phyloP scores from a whole-genome alignment of 164 flowering plant species.

The Sedum album region DNA sequence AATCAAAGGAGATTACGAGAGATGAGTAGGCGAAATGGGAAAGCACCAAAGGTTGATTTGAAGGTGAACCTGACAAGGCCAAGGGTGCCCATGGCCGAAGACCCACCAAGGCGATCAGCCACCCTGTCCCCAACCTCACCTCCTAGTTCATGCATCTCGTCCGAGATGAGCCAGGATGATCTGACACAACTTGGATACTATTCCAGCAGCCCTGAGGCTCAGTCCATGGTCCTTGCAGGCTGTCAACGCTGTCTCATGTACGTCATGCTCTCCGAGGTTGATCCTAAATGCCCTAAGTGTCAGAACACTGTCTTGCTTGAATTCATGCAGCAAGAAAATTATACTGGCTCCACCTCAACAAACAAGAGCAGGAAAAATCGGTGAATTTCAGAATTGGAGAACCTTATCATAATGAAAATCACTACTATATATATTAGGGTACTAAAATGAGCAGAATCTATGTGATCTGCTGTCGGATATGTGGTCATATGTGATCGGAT shows the following conservation, averaged over 20 bases:
- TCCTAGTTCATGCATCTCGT: slow-evolving; percentile 73
- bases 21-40: slow-evolving; percentile 57
- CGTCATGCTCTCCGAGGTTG: slow-evolving; percentile 67
- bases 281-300: slow-evolving; percentile 82
- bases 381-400: slow-evolving; percentile 8
- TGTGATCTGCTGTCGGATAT: slow-evolving; percentile 1
- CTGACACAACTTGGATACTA: slow-evolving; percentile 14
- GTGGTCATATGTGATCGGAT: slow-evolving; percentile 5
- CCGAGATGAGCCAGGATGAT: slow-evolving; percentile 43
- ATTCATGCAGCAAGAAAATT: slow-evolving; percentile 32
- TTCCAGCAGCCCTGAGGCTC: slow-evolving; percentile 49
- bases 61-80: slow-evolving; percentile 80
- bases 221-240: slow-evolving; percentile 75
- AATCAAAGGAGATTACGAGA: not conserved
- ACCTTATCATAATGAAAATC: not conserved
- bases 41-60: slow-evolving; percentile 52
- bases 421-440: not conserved
- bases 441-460: slow-evolving; percentile 4
- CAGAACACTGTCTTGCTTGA: slow-evolving; percentile 79
- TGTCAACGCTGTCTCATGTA: slow-evolving; percentile 85
- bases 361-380: slow-evolving; percentile 25
- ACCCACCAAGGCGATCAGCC: slow-evolving; percentile 27
- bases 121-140: slow-evolving; percentile 56
- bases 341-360: slow-evolving; percentile 10
- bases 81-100: slow-evolving; percentile 15